phyloP scores from a whole-genome alignment of 371 early-diverging fungal species.

The Mortierella sp. region DNA sequence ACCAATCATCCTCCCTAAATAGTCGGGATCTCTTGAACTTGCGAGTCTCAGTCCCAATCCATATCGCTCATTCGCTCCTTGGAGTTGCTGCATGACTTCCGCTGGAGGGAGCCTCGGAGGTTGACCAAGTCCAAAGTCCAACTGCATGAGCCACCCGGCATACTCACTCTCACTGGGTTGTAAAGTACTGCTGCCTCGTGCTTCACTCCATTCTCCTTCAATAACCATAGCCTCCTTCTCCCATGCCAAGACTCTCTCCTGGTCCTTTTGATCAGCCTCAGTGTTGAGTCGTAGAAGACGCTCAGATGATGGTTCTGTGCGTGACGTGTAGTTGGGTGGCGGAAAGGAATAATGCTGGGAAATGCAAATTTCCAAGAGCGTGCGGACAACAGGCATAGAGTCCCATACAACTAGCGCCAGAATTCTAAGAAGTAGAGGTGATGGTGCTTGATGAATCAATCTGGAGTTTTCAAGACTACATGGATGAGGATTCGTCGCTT shows the following conservation, averaged over 20 bases:
- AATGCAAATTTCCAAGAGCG: conserved; percentile 41
- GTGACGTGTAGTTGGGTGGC: conserved; percentile 49
- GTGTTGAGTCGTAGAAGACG: conserved; percentile 28
- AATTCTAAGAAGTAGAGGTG: conserved; percentile 18
- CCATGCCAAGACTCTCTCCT: conserved; percentile 41
- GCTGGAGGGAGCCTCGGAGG: conserved; percentile 36
- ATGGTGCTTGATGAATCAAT: too few species aligned
- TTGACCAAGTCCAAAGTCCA: conserved; percentile 38
- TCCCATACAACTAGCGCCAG: conserved; percentile 52
- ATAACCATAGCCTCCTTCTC: conserved; percentile 26
- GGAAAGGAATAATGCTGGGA: conserved; percentile 53
- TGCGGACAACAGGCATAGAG: conserved; percentile 49
- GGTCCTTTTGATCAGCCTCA: conserved; percentile 35
- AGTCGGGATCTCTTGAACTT: conserved; percentile 44
- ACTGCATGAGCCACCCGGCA: conserved; percentile 36
- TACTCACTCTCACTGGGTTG: conserved; percentile 34
- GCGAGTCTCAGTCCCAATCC: conserved; percentile 52
- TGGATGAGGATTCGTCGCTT: too few species aligned
- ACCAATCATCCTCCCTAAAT: conserved; percentile 45
- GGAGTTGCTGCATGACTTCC: conserved; percentile 32
- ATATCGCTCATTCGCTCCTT: conserved; percentile 37
- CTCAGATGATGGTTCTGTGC: conserved; percentile 45
- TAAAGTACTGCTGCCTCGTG: conserved; percentile 10
- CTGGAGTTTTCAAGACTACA: background rate
- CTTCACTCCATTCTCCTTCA: conserved; percentile 26